Conservation (phyloP, 805 yeast genomes). For the Monosporozyma servazzii region DNA sequence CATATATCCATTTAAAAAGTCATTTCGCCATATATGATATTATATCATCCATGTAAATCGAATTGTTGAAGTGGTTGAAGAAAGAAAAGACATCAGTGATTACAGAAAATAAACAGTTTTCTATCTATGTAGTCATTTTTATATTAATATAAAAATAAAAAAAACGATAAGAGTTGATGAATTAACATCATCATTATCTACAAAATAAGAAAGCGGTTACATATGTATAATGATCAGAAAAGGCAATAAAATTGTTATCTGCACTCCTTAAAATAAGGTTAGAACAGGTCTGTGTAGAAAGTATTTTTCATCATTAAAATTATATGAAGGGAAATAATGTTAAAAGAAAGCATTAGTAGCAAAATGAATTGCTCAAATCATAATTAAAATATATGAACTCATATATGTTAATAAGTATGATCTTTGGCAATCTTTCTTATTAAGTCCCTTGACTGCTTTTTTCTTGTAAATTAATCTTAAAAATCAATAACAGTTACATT, state of each 20-base stretch:
- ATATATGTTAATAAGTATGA: background rate
- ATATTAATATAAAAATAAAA: no score
- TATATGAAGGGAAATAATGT: background rate
- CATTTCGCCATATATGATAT: background rate
- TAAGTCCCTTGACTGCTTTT: background rate
- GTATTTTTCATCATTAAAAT: constrained; percentile 26
- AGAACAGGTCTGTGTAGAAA: constrained; percentile 34
- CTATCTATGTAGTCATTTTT: no score
- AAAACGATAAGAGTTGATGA: no score
- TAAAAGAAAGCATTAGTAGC: background rate
- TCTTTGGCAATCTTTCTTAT: background rate
- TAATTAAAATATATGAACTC: constrained; percentile 1
- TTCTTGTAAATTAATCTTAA: background rate
- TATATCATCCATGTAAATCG: no score
- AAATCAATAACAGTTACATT: no score
- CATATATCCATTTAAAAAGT: constrained; percentile 1
- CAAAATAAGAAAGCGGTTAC: background rate
- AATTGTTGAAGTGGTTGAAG: no score
- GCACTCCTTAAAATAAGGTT: constrained; percentile 26
- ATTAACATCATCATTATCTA: no score
- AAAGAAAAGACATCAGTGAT: no score
- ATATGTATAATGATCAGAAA: constrained; percentile 3
- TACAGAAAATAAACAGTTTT: no score
- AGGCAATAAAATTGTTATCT: constrained; percentile 72
- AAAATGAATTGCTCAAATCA: background rate